Evolutionary conservation across 495 filamentous ascomycete species (phyloP).

Genomic region (Neurospora hispaniola): DNA sequence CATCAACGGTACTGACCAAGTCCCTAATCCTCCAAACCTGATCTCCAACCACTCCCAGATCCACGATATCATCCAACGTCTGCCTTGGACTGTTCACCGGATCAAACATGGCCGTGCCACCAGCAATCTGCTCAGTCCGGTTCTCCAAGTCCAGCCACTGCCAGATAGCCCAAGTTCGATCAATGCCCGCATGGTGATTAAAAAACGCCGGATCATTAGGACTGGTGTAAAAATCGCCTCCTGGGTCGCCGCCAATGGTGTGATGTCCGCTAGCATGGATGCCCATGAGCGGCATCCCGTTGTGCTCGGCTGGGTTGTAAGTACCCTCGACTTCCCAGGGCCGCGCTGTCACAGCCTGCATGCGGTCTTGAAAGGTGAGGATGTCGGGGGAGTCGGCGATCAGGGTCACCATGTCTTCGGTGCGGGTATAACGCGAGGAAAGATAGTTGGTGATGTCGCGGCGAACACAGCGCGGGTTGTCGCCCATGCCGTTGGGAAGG

Average conservation of each 20-base stretch:
- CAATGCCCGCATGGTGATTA: conserved; percentile 57
- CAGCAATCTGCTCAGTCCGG: conserved; percentile 23
- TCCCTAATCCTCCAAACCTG: conserved; percentile 33
- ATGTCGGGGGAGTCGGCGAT: conserved; percentile 36
- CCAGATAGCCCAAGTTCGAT: conserved; percentile 61
- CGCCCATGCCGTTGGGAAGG: conserved; percentile 25
- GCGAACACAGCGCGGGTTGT: conserved; percentile 54
- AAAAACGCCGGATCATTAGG: conserved; percentile 62
- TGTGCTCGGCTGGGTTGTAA: not conserved
- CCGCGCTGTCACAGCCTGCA: conserved; percentile 21
- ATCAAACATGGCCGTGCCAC: conserved; percentile 29
- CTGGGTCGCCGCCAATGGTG: conserved; percentile 31
- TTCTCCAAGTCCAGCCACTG: conserved; percentile 36
- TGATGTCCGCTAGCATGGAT: conserved; percentile 34
- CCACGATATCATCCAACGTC: conserved; percentile 32
- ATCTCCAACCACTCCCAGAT: conserved; percentile 29
- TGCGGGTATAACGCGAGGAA: conserved; percentile 35
- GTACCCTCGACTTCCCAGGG: conserved; percentile 2
- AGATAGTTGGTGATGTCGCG: conserved; percentile 51
- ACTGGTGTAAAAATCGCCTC: conserved; percentile 40
- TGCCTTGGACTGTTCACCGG: conserved; percentile 20
- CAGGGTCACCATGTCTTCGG: conserved; percentile 36
- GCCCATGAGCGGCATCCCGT: conserved; percentile 22
- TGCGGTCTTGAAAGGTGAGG: conserved; percentile 31
- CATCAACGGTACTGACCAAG: conserved; percentile 34